Evolutionary conservation across 495 filamentous ascomycete genomes (phyloP).

Genomic region (Cenococcum geophilum): DNA sequence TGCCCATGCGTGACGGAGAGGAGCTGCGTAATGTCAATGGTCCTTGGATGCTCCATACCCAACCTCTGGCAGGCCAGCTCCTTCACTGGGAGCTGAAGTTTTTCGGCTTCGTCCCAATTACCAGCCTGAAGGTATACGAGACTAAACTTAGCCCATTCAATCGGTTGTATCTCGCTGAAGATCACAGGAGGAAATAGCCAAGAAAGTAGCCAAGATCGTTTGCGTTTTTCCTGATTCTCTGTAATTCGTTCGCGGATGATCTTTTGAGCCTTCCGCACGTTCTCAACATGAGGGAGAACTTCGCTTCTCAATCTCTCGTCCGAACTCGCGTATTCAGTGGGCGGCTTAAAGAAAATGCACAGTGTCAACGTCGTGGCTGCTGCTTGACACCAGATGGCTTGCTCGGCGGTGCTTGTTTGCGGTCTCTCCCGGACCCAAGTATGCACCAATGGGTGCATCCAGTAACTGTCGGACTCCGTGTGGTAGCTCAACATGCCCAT

Average conservation of each 20-base stretch:
- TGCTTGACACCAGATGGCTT: slow-evolving; percentile 41
- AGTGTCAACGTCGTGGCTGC: slow-evolving; percentile 31
- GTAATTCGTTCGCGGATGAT: background rate
- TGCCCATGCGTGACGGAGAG: background rate
- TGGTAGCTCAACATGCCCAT: slow-evolving; percentile 35
- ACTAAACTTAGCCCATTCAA: slow-evolving; percentile 3
- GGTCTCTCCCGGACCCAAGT: slow-evolving; percentile 40
- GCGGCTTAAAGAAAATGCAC: background rate
- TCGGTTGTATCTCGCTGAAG: background rate
- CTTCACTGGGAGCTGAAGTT: background rate
- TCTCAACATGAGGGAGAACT: background rate
- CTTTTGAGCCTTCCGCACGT: background rate
- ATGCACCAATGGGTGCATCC: slow-evolving; percentile 43
- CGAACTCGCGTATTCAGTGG: background rate
- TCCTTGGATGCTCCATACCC: background rate
- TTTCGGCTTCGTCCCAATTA: slow-evolving; percentile 1
- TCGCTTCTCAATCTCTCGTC: background rate
- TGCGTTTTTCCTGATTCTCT: background rate
- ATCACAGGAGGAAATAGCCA: background rate
- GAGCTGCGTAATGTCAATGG: background rate
- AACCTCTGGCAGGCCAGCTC: background rate
- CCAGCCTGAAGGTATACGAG: slow-evolving; percentile 3
- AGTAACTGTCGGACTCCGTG: slow-evolving; percentile 34
- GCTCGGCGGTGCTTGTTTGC: slow-evolving; percentile 33
- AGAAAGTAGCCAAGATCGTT: background rate